These are phyloP conservation scores for Tetrastigma voinierianum DNA, from an alignment of 164 flowering plant species.

Conservation along the genomic window DNA sequence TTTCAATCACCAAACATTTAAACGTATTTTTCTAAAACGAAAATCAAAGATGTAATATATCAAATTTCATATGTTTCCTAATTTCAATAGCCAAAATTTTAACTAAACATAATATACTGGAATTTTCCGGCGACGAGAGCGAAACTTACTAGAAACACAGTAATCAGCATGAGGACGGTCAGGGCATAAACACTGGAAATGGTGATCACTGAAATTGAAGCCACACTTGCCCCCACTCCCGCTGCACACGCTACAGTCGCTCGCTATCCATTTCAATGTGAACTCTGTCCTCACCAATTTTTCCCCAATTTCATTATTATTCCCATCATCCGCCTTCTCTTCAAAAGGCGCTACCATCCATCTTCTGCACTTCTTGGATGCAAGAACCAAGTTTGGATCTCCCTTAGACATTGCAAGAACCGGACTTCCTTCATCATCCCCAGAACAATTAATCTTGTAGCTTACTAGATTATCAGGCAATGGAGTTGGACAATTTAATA, in stretches of 20 bases:
- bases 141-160: constrained; percentile 32
- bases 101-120: too few species aligned
- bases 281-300: constrained; percentile 39
- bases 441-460: constrained; percentile 6
- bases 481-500: constrained; percentile 20
- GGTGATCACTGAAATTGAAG: constrained; percentile 12
- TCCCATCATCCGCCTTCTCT: background rate
- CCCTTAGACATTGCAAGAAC: constrained; percentile 4
- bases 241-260: constrained; percentile 40
- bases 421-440: background rate
- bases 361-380: constrained; percentile 1
- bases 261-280: constrained; percentile 41
- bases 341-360: constrained; percentile 9
- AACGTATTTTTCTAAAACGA: too few species aligned
- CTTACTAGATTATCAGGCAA: background rate
- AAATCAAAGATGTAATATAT: too few species aligned
- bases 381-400: constrained; percentile 4
- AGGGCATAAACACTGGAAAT: constrained; percentile 41
- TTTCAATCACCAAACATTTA: too few species aligned
- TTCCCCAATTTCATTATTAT: background rate
- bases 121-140: too few species aligned
- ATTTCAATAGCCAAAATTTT: too few species aligned
- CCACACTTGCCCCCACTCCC: constrained; percentile 52
- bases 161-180: constrained; percentile 29
- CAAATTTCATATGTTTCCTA: too few species aligned